A percentile compares a stretch with the other conserved stretches of the same genome.
These are phyloP conservation scores for Verticillium dahliae DNA, from an alignment of 2,329 filamentous ascomycete species.

Conservation along the genomic window DNA sequence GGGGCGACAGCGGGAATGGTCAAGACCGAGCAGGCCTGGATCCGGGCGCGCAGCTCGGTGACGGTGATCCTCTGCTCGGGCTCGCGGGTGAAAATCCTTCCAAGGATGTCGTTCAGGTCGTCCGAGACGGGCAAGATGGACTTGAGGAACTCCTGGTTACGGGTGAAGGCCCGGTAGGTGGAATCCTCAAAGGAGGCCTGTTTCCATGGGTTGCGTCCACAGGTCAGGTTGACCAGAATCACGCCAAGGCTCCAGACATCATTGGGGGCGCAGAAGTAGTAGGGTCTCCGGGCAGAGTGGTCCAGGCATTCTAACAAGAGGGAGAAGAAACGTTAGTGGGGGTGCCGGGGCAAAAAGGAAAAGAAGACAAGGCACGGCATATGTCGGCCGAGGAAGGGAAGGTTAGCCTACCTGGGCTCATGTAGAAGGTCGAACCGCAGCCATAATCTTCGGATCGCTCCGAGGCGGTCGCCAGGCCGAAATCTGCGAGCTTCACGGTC, in stretches of 20 bases:
- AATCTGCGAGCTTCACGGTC: constrained; percentile 94
- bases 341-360: constrained; percentile 9
- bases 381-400: constrained; percentile 12
- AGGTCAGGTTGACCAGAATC: constrained; percentile 94
- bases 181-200: constrained; percentile 88
- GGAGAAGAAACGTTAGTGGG: constrained; percentile 20
- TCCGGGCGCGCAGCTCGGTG: constrained; percentile 68
- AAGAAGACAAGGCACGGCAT: constrained; percentile 9
- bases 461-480: constrained; percentile 86
- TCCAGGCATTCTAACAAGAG: constrained; percentile 72
- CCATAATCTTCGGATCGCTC: constrained; percentile 87
- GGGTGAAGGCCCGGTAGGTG: constrained; percentile 86
- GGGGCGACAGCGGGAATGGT: constrained; percentile 40
- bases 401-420: constrained; percentile 80
- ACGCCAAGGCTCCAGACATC: constrained; percentile 98
- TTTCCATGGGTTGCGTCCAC: constrained; percentile 98
- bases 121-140: constrained; percentile 86
- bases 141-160: constrained; percentile 80
- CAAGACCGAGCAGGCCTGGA: constrained; percentile 70
- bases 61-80: constrained; percentile 78
- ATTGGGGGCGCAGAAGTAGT: constrained; percentile 88
- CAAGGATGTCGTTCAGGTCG: constrained; percentile 83
- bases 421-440: constrained; percentile 98
- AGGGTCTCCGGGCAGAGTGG: constrained; percentile 65
- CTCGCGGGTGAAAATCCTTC: constrained; percentile 80